Percentiles rank a stretch among this genome's conserved stretches.
Conservation (phyloP, 2,329 filamentous ascomycete species). For the Metarhizium guizhouense region DNA sequence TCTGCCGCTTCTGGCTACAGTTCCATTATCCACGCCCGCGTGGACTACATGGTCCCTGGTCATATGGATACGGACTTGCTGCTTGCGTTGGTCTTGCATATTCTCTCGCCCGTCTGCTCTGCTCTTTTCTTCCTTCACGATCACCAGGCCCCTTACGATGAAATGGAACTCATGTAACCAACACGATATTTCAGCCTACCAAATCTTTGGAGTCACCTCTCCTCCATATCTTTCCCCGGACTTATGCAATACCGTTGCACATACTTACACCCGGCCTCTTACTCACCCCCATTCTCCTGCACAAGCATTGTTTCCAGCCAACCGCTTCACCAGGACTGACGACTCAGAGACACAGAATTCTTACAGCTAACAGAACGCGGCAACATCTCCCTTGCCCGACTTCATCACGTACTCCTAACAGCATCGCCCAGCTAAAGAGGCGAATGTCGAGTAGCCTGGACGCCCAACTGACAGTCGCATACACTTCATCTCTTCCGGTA, state of each 20-base stretch:
- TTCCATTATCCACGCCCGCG: conserved; percentile 8
- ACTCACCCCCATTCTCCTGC: background rate
- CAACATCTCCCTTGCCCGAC: background rate
- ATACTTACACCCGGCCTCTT: conserved; percentile 5
- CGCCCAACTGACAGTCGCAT: conserved; percentile 10
- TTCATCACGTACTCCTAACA: conserved; percentile 2
- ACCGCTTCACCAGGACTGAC: background rate
- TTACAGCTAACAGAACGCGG: conserved; percentile 1
- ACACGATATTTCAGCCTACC: conserved; percentile 12
- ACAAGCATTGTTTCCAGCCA: background rate
- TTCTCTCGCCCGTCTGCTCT: background rate
- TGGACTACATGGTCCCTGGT: conserved; percentile 9
- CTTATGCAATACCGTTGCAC: conserved; percentile 2
- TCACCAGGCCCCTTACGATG: conserved; percentile 3
- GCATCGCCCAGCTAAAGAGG: conserved; percentile 4
- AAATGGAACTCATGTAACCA: conserved; percentile 20
- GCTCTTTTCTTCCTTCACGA: background rate
- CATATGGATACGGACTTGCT: conserved; percentile 4
- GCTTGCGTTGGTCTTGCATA: conserved; percentile 1
- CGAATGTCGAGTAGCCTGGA: conserved; percentile 7
- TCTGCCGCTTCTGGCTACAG: background rate
- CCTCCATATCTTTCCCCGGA: conserved; percentile 10
- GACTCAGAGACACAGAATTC: background rate
- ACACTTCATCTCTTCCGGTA: conserved; percentile 3
- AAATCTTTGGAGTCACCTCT: conserved; percentile 18